Evolutionary conservation across 495 filamentous ascomycete species (phyloP).

Genomic region (Lineolata rhizophorae): DNA sequence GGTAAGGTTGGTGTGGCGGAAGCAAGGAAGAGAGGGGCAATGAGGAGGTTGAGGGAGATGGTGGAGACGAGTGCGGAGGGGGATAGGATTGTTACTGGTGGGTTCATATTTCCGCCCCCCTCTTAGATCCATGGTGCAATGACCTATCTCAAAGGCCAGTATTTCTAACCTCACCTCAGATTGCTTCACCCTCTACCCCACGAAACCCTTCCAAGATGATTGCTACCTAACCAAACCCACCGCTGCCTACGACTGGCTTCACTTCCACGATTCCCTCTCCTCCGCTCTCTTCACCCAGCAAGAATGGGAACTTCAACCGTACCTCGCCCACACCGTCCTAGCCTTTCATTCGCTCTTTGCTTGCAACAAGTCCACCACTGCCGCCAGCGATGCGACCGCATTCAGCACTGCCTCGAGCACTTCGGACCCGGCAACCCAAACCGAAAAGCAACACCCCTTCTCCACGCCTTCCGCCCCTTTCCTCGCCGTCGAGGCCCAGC

Average conservation of each 20-base stretch:
- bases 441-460: constrained; percentile 44
- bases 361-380: too few relatives aligned
- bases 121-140: too few relatives aligned
- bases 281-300: constrained; percentile 49
- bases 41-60: constrained; percentile 66
- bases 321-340: constrained; percentile 63
- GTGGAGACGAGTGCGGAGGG: constrained; percentile 74
- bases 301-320: constrained; percentile 73
- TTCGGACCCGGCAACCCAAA: too few relatives aligned
- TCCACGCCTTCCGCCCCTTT: constrained; percentile 61
- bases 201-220: constrained; percentile 79
- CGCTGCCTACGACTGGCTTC: constrained; percentile 75
- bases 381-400: constrained; percentile 15
- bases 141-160: too few relatives aligned
- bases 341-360: constrained; percentile 90
- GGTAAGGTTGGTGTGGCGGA: constrained; percentile 42
- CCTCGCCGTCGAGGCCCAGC: constrained; percentile 51
- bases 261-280: constrained; percentile 75
- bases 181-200: constrained; percentile 66
- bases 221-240: constrained; percentile 73
- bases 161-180: constrained; percentile 21
- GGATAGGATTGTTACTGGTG: constrained; percentile 59
- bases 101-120: constrained; percentile 1
- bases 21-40: constrained; percentile 50
- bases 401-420: background rate